These are phyloP conservation scores for Cercospora sojina DNA, from an alignment of 2,329 filamentous ascomycete species.

Conservation along the genomic window DNA sequence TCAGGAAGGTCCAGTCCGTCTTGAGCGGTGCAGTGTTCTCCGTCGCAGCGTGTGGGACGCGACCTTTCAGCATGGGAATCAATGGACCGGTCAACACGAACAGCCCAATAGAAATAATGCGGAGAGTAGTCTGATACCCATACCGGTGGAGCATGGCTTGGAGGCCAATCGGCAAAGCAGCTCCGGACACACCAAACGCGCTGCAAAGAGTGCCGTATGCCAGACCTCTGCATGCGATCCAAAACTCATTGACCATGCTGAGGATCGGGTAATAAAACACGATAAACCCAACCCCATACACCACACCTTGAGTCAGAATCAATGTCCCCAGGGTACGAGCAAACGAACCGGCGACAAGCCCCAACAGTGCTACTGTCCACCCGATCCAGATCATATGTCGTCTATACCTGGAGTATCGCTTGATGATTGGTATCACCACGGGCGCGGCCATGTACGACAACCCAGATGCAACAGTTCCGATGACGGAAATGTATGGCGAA, in stretches of 20 bases:
- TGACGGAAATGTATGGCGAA: constrained; percentile 56
- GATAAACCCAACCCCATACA: constrained; percentile 61
- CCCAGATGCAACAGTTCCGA: constrained; percentile 64
- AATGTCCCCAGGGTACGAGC: constrained; percentile 55
- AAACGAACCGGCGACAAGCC: constrained; percentile 42
- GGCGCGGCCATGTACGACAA: constrained; percentile 55
- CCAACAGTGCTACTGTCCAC: constrained; percentile 29
- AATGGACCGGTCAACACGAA: constrained; percentile 38
- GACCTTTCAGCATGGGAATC: constrained; percentile 37
- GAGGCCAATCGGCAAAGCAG: constrained; percentile 29
- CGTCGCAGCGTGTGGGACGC: constrained; percentile 32
- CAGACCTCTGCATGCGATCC: constrained; percentile 29
- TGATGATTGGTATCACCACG: constrained; percentile 50
- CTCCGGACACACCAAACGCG: constrained; percentile 30
- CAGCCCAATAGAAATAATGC: constrained; percentile 26
- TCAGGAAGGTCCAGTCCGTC: constrained; percentile 38
- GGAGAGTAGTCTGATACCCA: constrained; percentile 31
- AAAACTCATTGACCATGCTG: constrained; percentile 36
- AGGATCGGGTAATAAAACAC: constrained; percentile 35
- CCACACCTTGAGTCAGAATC: constrained; percentile 60
- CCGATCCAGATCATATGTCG: constrained; percentile 49
- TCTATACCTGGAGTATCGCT: constrained; percentile 43
- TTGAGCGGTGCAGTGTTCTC: constrained; percentile 23
- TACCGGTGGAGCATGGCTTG: constrained; percentile 26
- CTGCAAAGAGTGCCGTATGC: constrained; percentile 32